These are phyloP conservation scores for Chaetomium sp. DNA, from an alignment of 2,329 filamentous ascomycete genomes.

Conservation along the genomic window DNA sequence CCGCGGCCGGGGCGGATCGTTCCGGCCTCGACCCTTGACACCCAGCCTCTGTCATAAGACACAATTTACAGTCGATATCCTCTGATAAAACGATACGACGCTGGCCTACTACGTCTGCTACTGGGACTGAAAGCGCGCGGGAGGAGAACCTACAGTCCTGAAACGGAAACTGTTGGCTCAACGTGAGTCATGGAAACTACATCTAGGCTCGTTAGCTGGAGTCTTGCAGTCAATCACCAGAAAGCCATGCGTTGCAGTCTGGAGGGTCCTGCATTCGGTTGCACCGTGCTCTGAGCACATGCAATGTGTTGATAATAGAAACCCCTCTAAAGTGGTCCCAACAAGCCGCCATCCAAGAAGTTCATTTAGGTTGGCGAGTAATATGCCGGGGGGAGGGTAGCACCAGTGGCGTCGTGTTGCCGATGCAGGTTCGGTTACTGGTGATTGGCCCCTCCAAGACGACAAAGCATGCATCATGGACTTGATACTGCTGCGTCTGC, in stretches of 20 bases:
- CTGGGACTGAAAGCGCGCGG: background rate
- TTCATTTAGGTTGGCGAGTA: background rate
- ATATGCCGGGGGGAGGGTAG: background rate
- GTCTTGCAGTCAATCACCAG: background rate
- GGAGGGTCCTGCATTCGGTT: conserved; percentile 8
- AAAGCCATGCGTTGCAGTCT: background rate
- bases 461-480: background rate
- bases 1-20: background rate
- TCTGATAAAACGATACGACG: conserved; percentile 4
- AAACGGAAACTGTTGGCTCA: background rate
- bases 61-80: background rate
- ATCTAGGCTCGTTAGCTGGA: background rate
- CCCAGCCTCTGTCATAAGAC: background rate
- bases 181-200: background rate
- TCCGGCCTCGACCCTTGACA: background rate
- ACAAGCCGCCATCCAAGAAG: background rate
- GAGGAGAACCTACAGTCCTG: background rate
- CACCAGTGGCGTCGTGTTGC: background rate
- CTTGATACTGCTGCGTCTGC: background rate
- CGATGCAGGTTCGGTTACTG: background rate
- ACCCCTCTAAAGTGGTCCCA: background rate
- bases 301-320: background rate
- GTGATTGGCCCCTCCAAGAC: conserved; percentile 1
- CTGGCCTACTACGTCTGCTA: background rate
- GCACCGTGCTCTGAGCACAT: background rate